These are phyloP conservation scores for Backusella westeae DNA, from an alignment of 192 early-diverging fungal species.

Conservation along the genomic window DNA sequence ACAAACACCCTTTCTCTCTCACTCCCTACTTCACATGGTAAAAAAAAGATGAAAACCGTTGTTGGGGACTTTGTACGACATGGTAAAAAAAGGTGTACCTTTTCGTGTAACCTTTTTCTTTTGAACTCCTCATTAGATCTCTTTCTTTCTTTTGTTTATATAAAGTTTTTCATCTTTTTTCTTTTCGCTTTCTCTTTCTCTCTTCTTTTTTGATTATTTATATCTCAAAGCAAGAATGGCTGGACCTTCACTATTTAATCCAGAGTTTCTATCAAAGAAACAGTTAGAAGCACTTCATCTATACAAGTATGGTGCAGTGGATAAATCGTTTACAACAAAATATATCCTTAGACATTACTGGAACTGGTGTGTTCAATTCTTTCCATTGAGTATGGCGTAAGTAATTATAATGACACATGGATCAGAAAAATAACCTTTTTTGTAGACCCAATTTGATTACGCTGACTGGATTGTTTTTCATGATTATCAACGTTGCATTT, in stretches of 20 bases:
- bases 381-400: slow-evolving; percentile 85
- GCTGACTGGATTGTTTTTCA: slow-evolving; percentile 76
- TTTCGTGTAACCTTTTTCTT: neutral
- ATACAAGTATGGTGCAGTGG: slow-evolving; percentile 87
- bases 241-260: slow-evolving; percentile 2
- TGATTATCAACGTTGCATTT: slow-evolving; percentile 70
- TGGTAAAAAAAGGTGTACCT: neutral
- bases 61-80: neutral
- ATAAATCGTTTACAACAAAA: slow-evolving; percentile 73
- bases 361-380: slow-evolving; percentile 80
- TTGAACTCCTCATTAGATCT: neutral
- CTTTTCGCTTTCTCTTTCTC: neutral
- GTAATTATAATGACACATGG: neutral
- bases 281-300: slow-evolving; percentile 60
- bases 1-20: neutral
- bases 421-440: neutral
- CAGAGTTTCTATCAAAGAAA: slow-evolving; percentile 10
- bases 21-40: neutral
- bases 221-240: neutral
- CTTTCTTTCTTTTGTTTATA: neutral
- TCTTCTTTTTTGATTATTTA: neutral
- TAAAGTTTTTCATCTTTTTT: neutral
- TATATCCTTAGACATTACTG: slow-evolving; percentile 85
- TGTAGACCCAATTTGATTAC: slow-evolving; percentile 86
- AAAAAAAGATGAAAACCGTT: neutral